Evolutionary conservation across 2,329 filamentous ascomycete genomes (phyloP).

Genomic region (Colletotrichum liaoningense): DNA sequence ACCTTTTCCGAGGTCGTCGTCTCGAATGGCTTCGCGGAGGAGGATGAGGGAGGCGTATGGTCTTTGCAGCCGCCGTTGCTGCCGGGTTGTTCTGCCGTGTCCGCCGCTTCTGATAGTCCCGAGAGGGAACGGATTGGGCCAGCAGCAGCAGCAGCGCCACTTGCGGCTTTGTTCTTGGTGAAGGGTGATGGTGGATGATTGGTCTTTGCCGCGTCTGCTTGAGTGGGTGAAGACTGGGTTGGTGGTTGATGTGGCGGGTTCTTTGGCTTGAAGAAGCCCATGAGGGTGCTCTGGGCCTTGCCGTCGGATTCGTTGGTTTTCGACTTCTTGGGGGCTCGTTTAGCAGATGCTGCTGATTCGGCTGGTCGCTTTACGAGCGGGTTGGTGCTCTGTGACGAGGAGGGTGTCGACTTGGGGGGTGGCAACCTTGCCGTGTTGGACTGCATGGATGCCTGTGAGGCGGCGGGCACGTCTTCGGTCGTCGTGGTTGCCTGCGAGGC

Average conservation of each 20-base stretch:
- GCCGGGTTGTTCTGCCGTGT: too few species aligned
- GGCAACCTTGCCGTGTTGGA: constrained; percentile 11
- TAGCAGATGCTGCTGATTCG: constrained; percentile 38
- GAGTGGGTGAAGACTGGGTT: background rate
- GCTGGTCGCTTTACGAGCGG: constrained; percentile 35
- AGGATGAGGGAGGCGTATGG: background rate
- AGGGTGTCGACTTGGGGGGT: constrained; percentile 47
- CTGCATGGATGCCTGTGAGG: constrained; percentile 15
- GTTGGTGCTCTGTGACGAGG: constrained; percentile 16
- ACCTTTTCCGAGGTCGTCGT: constrained; percentile 51
- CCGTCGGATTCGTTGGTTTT: constrained; percentile 41
- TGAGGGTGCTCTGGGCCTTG: constrained; percentile 68
- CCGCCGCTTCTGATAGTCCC: background rate
- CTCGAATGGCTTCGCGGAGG: background rate
- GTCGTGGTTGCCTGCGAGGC: background rate
- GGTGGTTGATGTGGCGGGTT: constrained; percentile 3
- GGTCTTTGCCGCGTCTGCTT: background rate
- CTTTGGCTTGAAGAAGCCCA: constrained; percentile 83
- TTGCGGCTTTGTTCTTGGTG: background rate
- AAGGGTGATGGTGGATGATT: background rate
- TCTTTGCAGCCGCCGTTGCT: background rate
- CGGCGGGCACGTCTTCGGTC: background rate
- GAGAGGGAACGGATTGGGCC: background rate
- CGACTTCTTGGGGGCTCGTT: constrained; percentile 49
- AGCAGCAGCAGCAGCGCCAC: background rate